Evolutionary conservation across 1,139 yeast species (phyloP).

Genomic region (Scheffersomyces stambukii): DNA sequence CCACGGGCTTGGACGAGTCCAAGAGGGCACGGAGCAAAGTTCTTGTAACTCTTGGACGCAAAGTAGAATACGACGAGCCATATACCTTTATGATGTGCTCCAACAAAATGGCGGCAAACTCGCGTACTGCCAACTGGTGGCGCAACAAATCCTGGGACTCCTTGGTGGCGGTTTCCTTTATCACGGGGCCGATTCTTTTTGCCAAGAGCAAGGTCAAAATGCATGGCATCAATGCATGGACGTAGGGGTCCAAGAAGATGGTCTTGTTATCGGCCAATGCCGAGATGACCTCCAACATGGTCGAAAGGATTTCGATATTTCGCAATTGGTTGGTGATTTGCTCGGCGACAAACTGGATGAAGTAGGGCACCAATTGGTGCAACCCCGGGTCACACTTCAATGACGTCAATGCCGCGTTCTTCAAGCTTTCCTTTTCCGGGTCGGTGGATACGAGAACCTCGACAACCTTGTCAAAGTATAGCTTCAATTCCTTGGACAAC

Average conservation of each 20-base stretch:
- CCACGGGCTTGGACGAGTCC: conserved; percentile 71
- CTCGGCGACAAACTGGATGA: conserved; percentile 93
- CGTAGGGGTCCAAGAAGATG: conserved; percentile 90
- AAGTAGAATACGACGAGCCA: conserved; percentile 83
- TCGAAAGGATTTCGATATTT: conserved; percentile 67
- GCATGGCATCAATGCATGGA: conserved; percentile 95
- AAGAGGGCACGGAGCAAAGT: conserved; percentile 87
- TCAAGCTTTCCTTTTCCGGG: conserved; percentile 55
- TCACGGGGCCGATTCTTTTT: conserved; percentile 71
- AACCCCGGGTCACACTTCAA: conserved; percentile 90
- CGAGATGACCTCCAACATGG: conserved; percentile 86
- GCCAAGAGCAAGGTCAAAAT: conserved; percentile 85
- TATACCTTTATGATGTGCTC: conserved; percentile 73
- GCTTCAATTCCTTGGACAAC: conserved; percentile 85
- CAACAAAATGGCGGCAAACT: conserved; percentile 80
- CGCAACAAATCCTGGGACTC: conserved; percentile 29
- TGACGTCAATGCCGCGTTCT: conserved; percentile 78
- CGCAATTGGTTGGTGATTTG: conserved; percentile 87
- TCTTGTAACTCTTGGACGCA: conserved; percentile 91
- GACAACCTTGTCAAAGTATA: conserved; percentile 88
- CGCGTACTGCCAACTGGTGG: conserved; percentile 65
- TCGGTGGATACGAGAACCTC: conserved; percentile 67
- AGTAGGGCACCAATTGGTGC: conserved; percentile 94
- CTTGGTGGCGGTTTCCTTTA: conserved; percentile 27
- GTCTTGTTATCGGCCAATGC: conserved; percentile 83